phyloP scores from a whole-genome alignment of 2,329 filamentous ascomycete genomes.

The Phaeosphaeria sp. region DNA sequence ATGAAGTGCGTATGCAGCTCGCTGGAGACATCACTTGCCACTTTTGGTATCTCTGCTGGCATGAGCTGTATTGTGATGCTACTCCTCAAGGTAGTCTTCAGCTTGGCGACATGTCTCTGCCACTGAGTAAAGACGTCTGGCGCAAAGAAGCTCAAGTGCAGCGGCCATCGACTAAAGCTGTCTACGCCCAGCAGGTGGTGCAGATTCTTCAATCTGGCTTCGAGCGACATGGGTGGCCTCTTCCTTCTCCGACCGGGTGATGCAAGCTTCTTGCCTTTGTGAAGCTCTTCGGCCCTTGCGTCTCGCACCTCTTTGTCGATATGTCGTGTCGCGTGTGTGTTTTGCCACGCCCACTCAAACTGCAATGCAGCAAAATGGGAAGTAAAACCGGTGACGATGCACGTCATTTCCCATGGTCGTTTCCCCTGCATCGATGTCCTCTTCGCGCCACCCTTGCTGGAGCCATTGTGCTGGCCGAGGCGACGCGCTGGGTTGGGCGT shows the following conservation, averaged over 20 bases:
- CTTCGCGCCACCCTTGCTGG: conserved; percentile 78
- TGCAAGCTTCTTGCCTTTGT: conserved; percentile 32
- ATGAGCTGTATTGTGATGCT: conserved; percentile 38
- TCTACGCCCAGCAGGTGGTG: conserved; percentile 79
- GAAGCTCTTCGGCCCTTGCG: conserved; percentile 43
- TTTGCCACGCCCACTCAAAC: conserved; percentile 97
- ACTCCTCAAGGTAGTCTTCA: conserved; percentile 30
- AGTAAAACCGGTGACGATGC: conserved; percentile 85
- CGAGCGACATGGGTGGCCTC: conserved; percentile 65
- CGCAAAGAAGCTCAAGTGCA: conserved; percentile 80
- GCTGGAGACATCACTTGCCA: conserved; percentile 23
- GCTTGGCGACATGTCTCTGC: conserved; percentile 58
- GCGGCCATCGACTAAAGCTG: conserved; percentile 83
- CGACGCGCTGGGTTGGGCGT: conserved; percentile 87
- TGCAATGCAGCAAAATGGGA: conserved; percentile 87
- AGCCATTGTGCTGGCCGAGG: conserved; percentile 90
- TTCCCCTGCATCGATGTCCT: conserved; percentile 72
- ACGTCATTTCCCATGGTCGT: conserved; percentile 82
- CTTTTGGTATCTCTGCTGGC: conserved; percentile 33
- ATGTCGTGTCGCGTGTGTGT: conserved; percentile 80
- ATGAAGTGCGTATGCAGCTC: conserved; percentile 32
- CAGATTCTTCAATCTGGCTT: conserved; percentile 77
- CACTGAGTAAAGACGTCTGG: conserved; percentile 73
- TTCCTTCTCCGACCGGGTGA: conserved; percentile 49
- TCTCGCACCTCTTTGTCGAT: conserved; percentile 60